Conservation (phyloP, 805 yeast genomes). For the Lachancea fermentati region DNA sequence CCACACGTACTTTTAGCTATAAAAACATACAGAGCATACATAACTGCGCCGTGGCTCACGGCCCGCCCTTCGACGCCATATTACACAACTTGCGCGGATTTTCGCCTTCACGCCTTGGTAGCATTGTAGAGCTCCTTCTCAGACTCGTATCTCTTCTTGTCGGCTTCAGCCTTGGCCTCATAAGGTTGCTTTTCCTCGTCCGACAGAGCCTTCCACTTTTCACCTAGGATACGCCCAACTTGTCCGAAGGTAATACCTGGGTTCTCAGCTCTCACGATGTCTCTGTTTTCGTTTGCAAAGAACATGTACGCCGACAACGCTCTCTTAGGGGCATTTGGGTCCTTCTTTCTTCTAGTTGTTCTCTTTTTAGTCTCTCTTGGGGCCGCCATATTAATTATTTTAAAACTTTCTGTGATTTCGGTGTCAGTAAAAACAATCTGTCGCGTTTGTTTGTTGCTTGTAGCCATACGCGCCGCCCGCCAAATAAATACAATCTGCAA, state of each 20-base stretch:
- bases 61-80: neutral
- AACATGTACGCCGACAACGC: slow-evolving; percentile 98
- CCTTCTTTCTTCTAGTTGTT: slow-evolving; percentile 48
- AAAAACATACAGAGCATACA: neutral
- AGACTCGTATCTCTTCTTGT: slow-evolving; percentile 95
- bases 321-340: slow-evolving; percentile 99
- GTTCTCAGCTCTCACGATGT: slow-evolving; percentile 89
- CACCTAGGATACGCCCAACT: slow-evolving; percentile 93
- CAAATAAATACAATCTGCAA: neutral
- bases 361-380: slow-evolving; percentile 35
- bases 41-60: neutral
- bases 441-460: neutral
- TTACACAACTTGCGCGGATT: too few relatives aligned
- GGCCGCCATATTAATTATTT: slow-evolving; percentile 31
- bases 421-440: neutral
- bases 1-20: neutral
- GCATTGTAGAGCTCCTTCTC: slow-evolving; percentile 83
- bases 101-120: slow-evolving; percentile 41
- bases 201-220: slow-evolving; percentile 88
- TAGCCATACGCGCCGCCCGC: neutral
- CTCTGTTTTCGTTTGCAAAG: slow-evolving; percentile 97
- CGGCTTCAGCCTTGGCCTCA: slow-evolving; percentile 89
- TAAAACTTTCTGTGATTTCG: neutral
- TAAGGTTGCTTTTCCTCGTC: slow-evolving; percentile 84
- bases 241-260: slow-evolving; percentile 95